phyloP scores from a whole-genome alignment of 352 stramenopile species.

The Phytophthora citrophthora region DNA sequence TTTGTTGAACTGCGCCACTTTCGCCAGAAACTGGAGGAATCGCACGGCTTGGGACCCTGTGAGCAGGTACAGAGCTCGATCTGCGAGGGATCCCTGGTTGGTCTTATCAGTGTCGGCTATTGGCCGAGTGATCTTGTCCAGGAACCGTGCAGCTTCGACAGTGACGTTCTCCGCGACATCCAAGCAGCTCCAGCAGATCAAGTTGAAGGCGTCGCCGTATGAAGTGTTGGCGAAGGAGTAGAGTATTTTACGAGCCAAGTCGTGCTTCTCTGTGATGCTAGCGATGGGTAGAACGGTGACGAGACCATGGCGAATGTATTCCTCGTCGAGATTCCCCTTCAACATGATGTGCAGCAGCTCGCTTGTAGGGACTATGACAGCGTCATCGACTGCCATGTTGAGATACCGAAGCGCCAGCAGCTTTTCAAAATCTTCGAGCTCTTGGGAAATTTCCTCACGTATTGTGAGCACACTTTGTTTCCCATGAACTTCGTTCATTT shows the following conservation, averaged over 20 bases:
- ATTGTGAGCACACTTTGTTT: conserved; percentile 59
- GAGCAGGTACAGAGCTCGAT: conserved; percentile 60
- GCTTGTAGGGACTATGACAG: conserved; percentile 50
- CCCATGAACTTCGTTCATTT: conserved; percentile 60
- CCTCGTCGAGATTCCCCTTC: conserved; percentile 52
- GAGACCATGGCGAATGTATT: conserved; percentile 69
- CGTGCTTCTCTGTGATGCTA: conserved; percentile 61
- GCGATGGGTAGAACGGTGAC: conserved; percentile 65
- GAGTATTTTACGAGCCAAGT: conserved; percentile 58
- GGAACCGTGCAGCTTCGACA: conserved; percentile 64
- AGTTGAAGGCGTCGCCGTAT: conserved; percentile 66
- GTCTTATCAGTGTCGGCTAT: conserved; percentile 2
- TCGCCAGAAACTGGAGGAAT: conserved; percentile 76
- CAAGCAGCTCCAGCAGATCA: conserved; percentile 78
- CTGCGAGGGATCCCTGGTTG: conserved; percentile 24
- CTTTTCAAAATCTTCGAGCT: conserved; percentile 73
- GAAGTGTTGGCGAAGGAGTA: conserved; percentile 51
- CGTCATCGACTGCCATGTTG: conserved; percentile 52
- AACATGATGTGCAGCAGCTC: conserved; percentile 71
- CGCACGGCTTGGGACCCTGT: conserved; percentile 58
- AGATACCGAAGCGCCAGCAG: conserved; percentile 66
- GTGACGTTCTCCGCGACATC: conserved; percentile 71
- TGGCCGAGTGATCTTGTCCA: conserved; percentile 60
- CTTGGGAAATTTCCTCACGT: conserved; percentile 71
- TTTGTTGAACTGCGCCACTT: conserved; percentile 69